These are phyloP conservation scores for Comarum palustre DNA, from an alignment of 306 rosid species.

Conservation along the genomic window DNA sequence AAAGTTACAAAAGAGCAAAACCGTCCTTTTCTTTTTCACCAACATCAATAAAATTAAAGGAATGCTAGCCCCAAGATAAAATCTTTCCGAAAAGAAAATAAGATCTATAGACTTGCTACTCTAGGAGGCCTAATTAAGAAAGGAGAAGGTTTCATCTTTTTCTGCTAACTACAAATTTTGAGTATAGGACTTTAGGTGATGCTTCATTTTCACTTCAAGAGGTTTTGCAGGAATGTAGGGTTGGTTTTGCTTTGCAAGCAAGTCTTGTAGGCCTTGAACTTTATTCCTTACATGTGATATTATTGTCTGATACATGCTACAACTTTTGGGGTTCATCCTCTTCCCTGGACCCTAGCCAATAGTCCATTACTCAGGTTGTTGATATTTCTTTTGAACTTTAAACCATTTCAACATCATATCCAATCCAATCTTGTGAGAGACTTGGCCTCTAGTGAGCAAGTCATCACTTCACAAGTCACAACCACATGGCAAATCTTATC, in stretches of 20 bases:
- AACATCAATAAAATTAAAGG: conserved; percentile 17
- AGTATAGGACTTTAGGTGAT: not conserved
- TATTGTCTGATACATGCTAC: not conserved
- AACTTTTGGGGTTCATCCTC: conserved; percentile 6
- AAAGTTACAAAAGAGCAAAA: not conserved
- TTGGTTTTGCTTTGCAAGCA: conserved; percentile 8
- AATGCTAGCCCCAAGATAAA: not conserved
- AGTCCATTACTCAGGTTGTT: not conserved
- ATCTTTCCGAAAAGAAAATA: not conserved
- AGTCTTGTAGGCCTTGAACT: conserved; percentile 1
- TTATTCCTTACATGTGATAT: not conserved
- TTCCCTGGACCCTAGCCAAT: not conserved
- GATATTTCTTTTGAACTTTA: not conserved
- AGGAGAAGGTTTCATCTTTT: not conserved
- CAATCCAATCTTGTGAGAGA: not conserved
- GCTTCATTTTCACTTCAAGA: conserved; percentile 4
- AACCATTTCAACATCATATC: not conserved
- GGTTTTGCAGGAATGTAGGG: not conserved
- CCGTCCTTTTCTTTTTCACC: not conserved
- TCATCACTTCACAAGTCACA: not conserved
- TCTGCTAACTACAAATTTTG: not conserved
- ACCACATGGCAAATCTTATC: conserved; percentile 13
- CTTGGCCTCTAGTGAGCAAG: not conserved
- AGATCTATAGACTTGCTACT: conserved; percentile 1
- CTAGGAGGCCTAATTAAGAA: not conserved